Evolutionary conservation across 1,139 yeast species (phyloP), one percentile per base, ranked within the genome.

Genomic region (Kazachstania sp.): DNA sequence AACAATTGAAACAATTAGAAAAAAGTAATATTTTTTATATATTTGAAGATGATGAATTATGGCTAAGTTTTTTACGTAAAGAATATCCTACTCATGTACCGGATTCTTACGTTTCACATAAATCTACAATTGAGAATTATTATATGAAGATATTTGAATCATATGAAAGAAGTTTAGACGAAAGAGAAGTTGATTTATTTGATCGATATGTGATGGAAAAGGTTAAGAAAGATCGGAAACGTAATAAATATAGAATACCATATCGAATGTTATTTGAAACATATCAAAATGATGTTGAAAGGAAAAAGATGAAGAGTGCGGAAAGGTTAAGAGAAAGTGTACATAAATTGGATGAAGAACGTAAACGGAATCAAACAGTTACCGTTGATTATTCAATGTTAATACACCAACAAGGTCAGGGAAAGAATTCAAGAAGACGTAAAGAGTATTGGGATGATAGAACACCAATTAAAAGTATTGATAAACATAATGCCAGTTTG

Each of bases 31-130:
- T 75, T 0, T 68, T 65, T 31, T 54, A 77, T 13, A 58, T 67
- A 4, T 75, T 80, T 13, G 74, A 72, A 38, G 74, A 77, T 46
- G 83, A 78, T 51, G 69, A 65, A 36, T 54, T 77, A n/a, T 79
- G 85, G 85, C 56, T 55, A 3, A 54, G 55, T 1, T 59, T 77
- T 19, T 57, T 78, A 4, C 66, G 63, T 45, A 70, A 66, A 48
- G 81, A 79, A 48, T 79, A 77, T 55, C 78, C 82, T 4, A 72
- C 69, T 12, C 55, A 57, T 49, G 57, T 56, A 4, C 58, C 54
- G 39, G 61, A 57, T 26, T 46, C 53, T 16, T 61, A 41, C 43
- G 50, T 53, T 13, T 45, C 52, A 11, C 56, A 51, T 39, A 57
- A 53, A 43, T 54, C 51, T 20, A 50, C 39, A 20, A 56, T 63